These are phyloP conservation scores for Vitis riparia DNA, from an alignment of 164 flowering plant genomes.

Conservation along the genomic window DNA sequence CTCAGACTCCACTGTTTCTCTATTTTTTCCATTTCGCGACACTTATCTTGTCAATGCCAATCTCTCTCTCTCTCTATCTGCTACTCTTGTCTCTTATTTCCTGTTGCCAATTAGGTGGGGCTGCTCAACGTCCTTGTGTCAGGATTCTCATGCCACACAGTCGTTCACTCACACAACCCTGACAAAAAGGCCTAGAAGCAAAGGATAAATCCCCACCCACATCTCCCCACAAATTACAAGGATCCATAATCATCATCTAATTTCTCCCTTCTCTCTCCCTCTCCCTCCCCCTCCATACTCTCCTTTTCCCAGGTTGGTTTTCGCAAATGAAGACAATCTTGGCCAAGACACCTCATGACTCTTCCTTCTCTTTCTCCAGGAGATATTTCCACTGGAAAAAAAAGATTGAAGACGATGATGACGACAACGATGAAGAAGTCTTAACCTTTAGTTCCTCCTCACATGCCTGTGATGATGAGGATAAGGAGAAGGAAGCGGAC, in stretches of 20 bases:
- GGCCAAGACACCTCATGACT: constrained; percentile 58
- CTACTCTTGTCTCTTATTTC: constrained; percentile 2
- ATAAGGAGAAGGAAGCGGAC: constrained; percentile 12
- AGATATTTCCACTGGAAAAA: constrained; percentile 66
- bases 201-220: constrained; percentile 18
- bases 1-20: constrained; percentile 18
- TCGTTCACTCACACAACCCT: constrained; percentile 12
- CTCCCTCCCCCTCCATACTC: constrained; percentile 11
- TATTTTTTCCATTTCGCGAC: constrained; percentile 5
- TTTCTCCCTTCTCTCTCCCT: constrained; percentile 3
- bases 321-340: constrained; percentile 60
- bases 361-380: constrained; percentile 87
- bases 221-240: neutral
- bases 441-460: constrained; percentile 44
- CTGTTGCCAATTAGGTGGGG: constrained; percentile 36
- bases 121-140: constrained; percentile 48
- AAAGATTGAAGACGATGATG: constrained; percentile 45
- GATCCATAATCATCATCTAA: neutral
- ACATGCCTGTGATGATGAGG: constrained; percentile 9
- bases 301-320: neutral
- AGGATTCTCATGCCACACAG: constrained; percentile 23
- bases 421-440: constrained; percentile 38
- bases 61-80: constrained; percentile 6
- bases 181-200: constrained; percentile 20
- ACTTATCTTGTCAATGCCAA: constrained; percentile 5